Conservation (phyloP, 1,284 basidiomycete genomes). For the Pulchroboletus neoregius region DNA sequence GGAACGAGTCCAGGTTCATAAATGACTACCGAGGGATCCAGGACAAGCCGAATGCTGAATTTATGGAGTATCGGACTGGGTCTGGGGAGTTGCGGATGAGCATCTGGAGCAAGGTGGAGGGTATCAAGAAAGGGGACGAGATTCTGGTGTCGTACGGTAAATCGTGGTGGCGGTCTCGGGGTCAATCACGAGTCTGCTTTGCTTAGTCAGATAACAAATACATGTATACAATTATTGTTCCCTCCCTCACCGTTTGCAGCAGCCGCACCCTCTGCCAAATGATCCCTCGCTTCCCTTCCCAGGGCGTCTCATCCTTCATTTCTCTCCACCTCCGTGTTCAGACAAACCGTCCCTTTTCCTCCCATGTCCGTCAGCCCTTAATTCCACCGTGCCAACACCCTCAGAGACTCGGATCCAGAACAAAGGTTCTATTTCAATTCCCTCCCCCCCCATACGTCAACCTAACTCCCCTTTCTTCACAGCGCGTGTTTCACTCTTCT, state of each 20-base stretch:
- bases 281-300: conserved; percentile 37
- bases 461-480: conserved; percentile 12
- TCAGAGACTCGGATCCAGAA: conserved; percentile 13
- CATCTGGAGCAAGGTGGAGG: conserved; percentile 59
- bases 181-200: not conserved
- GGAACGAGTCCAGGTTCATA: conserved; percentile 84
- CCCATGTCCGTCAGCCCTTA: conserved; percentile 1
- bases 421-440: conserved; percentile 26
- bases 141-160: conserved; percentile 91
- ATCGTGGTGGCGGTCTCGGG: conserved; percentile 72
- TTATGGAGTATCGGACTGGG: conserved; percentile 54
- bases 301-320: not conserved
- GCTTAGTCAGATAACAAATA: conserved; percentile 26
- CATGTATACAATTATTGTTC: conserved; percentile 10
- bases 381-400: conserved; percentile 15
- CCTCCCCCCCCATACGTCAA: conserved; percentile 8
- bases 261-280: conserved; percentile 26
- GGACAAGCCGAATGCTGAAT: conserved; percentile 69
- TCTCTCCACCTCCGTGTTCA: not conserved
- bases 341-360: not conserved
- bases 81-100: conserved; percentile 74
- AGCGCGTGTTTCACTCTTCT: conserved; percentile 79
- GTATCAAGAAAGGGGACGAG: conserved; percentile 79
- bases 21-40: conserved; percentile 83
- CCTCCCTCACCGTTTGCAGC: not conserved